These are phyloP conservation scores for Solanum lycopersicoides DNA, from an alignment of 257 asterid genomes.

Conservation along the genomic window DNA sequence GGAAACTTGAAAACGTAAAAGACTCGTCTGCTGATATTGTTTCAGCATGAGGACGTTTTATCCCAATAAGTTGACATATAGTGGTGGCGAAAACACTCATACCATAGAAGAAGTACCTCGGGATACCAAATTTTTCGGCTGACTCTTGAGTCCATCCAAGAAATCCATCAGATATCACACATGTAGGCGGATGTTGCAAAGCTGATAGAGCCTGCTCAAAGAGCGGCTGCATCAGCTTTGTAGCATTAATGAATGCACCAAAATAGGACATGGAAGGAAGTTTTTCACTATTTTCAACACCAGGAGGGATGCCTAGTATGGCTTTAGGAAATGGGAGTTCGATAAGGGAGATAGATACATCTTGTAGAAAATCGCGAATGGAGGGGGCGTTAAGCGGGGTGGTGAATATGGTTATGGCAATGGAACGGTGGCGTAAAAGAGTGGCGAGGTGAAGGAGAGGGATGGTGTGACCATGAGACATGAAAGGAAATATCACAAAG, in stretches of 20 bases:
- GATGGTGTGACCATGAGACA: conserved; percentile 64
- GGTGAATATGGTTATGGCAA: conserved; percentile 29
- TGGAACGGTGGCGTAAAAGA: conserved; percentile 37
- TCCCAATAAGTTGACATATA: conserved; percentile 19
- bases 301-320: conserved; percentile 35
- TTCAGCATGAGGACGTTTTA: conserved; percentile 4
- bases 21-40: conserved; percentile 21
- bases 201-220: conserved; percentile 33
- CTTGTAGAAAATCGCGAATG: conserved; percentile 26
- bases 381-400: conserved; percentile 43
- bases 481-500: conserved; percentile 61
- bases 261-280: conserved; percentile 35
- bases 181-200: conserved; percentile 24
- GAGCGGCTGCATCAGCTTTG: conserved; percentile 35
- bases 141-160: conserved; percentile 54
- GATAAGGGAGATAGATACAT: conserved; percentile 14
- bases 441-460: conserved; percentile 67
- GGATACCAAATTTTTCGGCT: conserved; percentile 31
- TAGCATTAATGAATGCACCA: conserved; percentile 17
- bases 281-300: conserved; percentile 50
- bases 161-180: conserved; percentile 50
- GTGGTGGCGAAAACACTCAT: conserved; percentile 38
- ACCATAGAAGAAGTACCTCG: conserved; percentile 41
- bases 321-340: conserved; percentile 53
- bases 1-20: conserved; percentile 35